Conservation (phyloP, 2,329 filamentous ascomycete species). For the Penicillium palitans region DNA sequence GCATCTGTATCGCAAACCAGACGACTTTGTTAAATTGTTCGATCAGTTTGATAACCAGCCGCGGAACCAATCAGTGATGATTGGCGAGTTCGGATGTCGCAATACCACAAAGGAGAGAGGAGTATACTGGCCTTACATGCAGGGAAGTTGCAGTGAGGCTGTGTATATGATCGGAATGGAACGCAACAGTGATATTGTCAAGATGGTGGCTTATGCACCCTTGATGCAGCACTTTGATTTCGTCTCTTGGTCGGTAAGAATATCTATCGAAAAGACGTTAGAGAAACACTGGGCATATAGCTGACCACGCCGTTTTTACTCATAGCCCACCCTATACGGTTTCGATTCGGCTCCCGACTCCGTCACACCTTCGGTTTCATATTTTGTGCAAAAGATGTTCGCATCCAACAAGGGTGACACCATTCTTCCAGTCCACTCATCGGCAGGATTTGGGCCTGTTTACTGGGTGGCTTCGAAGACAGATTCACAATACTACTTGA, state of each 20-base stretch:
- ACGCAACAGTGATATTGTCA: conserved; percentile 41
- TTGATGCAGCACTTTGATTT: conserved; percentile 38
- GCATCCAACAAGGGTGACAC: conserved; percentile 33
- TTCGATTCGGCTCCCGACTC: conserved; percentile 33
- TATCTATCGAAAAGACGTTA: neutral
- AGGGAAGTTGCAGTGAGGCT: conserved; percentile 62
- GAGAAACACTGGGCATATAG: neutral
- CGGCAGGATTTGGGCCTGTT: conserved; percentile 31
- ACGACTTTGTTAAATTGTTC: conserved; percentile 54
- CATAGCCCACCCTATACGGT: conserved; percentile 36
- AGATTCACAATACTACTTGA: conserved; percentile 27
- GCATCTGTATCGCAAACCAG: conserved; percentile 54
- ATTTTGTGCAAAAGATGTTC: conserved; percentile 41
- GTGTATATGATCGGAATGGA: conserved; percentile 60
- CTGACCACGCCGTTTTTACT: neutral
- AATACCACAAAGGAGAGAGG: conserved; percentile 22
- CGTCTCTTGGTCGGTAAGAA: conserved; percentile 37
- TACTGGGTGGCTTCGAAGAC: conserved; percentile 38
- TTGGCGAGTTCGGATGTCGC: conserved; percentile 35
- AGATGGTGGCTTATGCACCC: conserved; percentile 40
- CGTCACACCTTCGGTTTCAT: conserved; percentile 36
- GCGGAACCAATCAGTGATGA: conserved; percentile 31
- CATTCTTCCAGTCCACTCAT: conserved; percentile 32
- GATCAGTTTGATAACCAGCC: conserved; percentile 56
- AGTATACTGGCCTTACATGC: conserved; percentile 31